These are phyloP conservation scores for Suillus hirtellus DNA, from an alignment of 768 basidiomycete genomes.

Conservation along the genomic window DNA sequence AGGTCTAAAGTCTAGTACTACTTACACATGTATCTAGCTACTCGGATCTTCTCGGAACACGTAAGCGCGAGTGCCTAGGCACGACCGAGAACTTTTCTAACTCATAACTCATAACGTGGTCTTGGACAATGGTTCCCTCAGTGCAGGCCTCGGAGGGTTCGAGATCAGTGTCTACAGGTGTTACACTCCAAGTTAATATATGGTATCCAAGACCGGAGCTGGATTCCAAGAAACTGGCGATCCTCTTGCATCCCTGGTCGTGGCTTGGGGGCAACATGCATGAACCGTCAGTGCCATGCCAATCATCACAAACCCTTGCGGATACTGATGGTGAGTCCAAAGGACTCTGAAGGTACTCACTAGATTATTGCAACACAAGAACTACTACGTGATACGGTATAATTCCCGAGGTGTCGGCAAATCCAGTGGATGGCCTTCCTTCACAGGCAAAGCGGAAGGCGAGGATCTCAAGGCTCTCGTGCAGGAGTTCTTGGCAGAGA, in stretches of 20 bases:
- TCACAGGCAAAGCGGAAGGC: constrained; percentile 71
- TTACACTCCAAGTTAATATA: constrained; percentile 44
- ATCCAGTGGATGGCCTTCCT: constrained; percentile 71
- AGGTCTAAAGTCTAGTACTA: too few species aligned
- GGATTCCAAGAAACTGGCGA: constrained; percentile 47
- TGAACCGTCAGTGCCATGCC: constrained; percentile 60
- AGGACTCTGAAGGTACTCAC: constrained; percentile 46
- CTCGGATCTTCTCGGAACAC: too few species aligned
- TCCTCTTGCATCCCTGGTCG: constrained; percentile 87
- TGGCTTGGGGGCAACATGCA: constrained; percentile 77
- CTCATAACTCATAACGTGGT: not conserved
- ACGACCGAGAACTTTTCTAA: not conserved
- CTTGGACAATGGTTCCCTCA: not conserved
- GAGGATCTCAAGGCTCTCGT: constrained; percentile 68
- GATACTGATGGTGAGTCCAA: not conserved
- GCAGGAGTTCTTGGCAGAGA: constrained; percentile 47
- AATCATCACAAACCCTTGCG: not conserved
- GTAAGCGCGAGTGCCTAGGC: too few species aligned
- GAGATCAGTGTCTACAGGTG: constrained; percentile 36
- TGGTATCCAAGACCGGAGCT: constrained; percentile 27
- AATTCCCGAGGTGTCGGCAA: constrained; percentile 79
- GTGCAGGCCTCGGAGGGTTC: constrained; percentile 13
- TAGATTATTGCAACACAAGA: constrained; percentile 40
- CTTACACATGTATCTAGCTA: too few species aligned
- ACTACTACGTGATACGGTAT: constrained; percentile 65